These are phyloP conservation scores for Stephania japonica DNA, from an alignment of 164 flowering plant species.

Conservation along the genomic window DNA sequence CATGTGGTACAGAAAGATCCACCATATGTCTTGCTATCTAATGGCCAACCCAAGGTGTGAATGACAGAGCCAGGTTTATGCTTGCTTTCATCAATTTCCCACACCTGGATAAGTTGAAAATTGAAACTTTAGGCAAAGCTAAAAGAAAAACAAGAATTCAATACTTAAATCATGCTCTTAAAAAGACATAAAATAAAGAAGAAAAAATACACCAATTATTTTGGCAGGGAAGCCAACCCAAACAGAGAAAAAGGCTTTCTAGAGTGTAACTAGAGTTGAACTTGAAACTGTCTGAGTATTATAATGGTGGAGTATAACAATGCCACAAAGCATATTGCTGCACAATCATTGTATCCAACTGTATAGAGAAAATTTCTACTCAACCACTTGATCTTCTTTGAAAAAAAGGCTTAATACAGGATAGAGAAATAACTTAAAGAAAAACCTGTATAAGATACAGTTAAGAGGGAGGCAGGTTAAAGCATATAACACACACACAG, in stretches of 20 bases:
- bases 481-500: neutral
- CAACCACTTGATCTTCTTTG: neutral
- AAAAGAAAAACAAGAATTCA: neutral
- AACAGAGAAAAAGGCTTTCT: neutral
- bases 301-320: neutral
- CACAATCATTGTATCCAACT: neutral
- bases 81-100: constrained; percentile 82
- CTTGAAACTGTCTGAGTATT: neutral
- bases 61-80: constrained; percentile 80
- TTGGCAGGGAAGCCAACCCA: neutral
- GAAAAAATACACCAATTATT: neutral
- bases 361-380: neutral
- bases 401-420: neutral
- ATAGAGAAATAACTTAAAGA: neutral
- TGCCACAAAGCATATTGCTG: neutral
- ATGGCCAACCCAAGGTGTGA: constrained; percentile 97
- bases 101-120: constrained; percentile 48
- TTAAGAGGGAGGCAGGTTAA: neutral
- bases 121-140: neutral
- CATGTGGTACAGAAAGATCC: constrained; percentile 99
- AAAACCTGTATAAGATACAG: neutral
- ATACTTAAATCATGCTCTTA: neutral
- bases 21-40: constrained; percentile 88
- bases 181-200: neutral
- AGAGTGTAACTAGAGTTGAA: neutral